phyloP scores from a whole-genome alignment of 2,329 filamentous ascomycete genomes.

The Talaromyces verruculosus region DNA sequence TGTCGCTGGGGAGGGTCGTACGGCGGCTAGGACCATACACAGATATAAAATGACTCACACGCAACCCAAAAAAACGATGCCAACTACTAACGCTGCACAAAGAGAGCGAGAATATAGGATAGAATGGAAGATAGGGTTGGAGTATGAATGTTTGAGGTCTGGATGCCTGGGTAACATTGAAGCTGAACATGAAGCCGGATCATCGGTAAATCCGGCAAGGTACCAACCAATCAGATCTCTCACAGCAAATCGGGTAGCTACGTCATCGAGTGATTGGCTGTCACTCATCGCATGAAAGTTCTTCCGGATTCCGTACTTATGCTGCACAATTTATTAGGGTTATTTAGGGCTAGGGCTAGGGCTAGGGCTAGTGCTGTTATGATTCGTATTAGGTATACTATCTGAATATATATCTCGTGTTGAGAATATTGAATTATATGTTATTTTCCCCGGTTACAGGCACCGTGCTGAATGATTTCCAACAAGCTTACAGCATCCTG shows the following conservation, averaged over 20 bases:
- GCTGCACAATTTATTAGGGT: background rate
- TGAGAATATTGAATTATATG: background rate
- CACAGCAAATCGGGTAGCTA: background rate
- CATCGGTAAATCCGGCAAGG: slow-evolving; percentile 9
- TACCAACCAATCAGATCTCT: background rate
- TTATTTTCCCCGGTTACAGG: background rate
- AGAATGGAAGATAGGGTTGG: background rate
- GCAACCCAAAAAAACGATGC: background rate
- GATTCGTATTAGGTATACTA: background rate
- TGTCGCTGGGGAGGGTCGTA: background rate
- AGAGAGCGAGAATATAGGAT: background rate
- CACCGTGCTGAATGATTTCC: background rate
- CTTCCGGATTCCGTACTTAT: background rate
- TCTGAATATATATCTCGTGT: background rate
- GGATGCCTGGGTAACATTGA: background rate
- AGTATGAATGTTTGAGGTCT: background rate
- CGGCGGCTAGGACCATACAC: background rate
- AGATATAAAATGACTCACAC: background rate
- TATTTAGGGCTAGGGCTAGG: background rate
- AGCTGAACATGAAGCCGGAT: background rate
- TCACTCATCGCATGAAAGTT: background rate
- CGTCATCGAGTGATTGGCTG: background rate
- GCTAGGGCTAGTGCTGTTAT: background rate
- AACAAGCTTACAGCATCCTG: background rate
- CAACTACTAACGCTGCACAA: background rate